Base-by-base conservation (phyloP, 768 basidiomycete species). In the Phlegmacium glaucopus region DNA sequence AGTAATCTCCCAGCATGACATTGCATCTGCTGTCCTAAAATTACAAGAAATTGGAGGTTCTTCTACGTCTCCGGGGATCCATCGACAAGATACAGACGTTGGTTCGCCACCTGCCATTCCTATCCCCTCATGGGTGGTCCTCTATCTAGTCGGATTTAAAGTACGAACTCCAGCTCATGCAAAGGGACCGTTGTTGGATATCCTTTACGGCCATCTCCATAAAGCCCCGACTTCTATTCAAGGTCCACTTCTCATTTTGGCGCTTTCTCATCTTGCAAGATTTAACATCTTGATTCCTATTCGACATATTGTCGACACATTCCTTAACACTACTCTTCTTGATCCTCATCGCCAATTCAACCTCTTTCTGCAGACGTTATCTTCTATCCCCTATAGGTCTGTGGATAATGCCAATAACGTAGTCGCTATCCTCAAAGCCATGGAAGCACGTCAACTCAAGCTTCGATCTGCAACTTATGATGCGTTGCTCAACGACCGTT, bases 71-170 rank as follows among this genome's bases (percentile, higher is more conserved):
- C n/a, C n/a, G n/a, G n/a, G 49, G 28, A 47, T 47, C 45, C 32
- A 29, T 16, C 36, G 4, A 16, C 9, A 26, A 12, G 27, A 25
- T n/a, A 18, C 36, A 26, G 16, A 17, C 6, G 22, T 6, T n/a
- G 9, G 18, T 15, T 18, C 7, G 15, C 13, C 29, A 40, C 39
- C 13, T 10, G 4, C 12, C 9, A 26, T 7, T 48, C 9, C 22
- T 22, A 44, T 68, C 10, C 83, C 85, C 0, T 52, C 71, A 0
- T 87, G 83, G 83, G 63, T 83, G n/a, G 58, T 76, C 9, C 61
- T 86, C 26, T 70, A 74, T 38, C 65, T 85, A 35, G 62, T 76
- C 12, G 64, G 59, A 4, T 72, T 71, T 61, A 77, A 72, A 58
- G 67, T 82, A 9, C 64, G 58, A n/a, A 73, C 75, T 0, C 60